These are phyloP conservation scores for Hericium alpestre DNA, from an alignment of 768 basidiomycete genomes.

Conservation along the genomic window DNA sequence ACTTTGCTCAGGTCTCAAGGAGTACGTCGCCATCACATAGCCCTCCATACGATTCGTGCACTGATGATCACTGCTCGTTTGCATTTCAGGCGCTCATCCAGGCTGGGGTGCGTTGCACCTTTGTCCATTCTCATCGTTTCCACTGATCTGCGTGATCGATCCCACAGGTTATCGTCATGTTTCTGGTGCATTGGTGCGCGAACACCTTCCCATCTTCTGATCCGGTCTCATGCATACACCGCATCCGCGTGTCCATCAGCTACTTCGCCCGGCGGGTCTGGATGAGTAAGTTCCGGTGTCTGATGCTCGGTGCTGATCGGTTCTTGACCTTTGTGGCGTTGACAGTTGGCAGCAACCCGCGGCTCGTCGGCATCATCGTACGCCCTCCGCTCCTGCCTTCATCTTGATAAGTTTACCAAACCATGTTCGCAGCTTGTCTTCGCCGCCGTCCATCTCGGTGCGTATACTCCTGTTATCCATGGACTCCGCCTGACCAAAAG, in stretches of 20 bases:
- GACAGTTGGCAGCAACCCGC: not conserved
- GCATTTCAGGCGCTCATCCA: not conserved
- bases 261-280: not conserved
- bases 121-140: too few relatives aligned
- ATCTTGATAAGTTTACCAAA: too few relatives aligned
- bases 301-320: too few relatives aligned
- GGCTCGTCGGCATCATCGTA: not conserved
- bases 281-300: not conserved
- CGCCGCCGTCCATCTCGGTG: not conserved
- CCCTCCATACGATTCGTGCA: not conserved
- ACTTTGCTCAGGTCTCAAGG: not conserved
- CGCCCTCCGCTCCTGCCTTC: not conserved
- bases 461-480: not conserved
- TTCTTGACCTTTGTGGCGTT: not conserved
- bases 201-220: not conserved
- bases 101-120: not conserved
- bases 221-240: not conserved
- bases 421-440: not conserved
- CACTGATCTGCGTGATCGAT: not conserved
- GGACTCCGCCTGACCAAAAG: too few relatives aligned
- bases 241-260: not conserved
- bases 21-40: not conserved
- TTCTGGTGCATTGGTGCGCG: not conserved
- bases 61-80: not conserved
- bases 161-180: not conserved